Conservation (phyloP, 2,329 filamentous ascomycete genomes). For the Paecilomyces formosus region DNA sequence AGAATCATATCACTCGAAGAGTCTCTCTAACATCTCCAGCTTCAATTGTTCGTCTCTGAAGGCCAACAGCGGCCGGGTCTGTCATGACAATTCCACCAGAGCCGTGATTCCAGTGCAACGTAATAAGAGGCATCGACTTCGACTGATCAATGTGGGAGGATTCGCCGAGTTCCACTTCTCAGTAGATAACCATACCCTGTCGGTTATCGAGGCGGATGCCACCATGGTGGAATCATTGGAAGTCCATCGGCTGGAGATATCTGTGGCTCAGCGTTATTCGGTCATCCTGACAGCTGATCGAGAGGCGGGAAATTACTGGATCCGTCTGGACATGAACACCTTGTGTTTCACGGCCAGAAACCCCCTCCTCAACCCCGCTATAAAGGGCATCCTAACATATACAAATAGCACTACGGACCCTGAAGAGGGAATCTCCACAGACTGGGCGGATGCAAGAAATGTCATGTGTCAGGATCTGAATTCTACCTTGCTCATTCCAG, state of each 20-base stretch:
- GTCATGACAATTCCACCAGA: conserved; percentile 7
- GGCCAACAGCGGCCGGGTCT: neutral
- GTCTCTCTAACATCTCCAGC: neutral
- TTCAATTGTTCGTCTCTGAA: conserved; percentile 10
- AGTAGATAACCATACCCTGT: conserved; percentile 8
- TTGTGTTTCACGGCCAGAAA: conserved; percentile 3
- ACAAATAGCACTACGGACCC: neutral
- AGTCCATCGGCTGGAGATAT: conserved; percentile 1
- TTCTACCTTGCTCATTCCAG: conserved; percentile 2
- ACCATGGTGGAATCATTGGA: conserved; percentile 5
- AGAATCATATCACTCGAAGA: neutral
- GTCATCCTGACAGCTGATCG: conserved; percentile 39
- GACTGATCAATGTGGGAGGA: conserved; percentile 9
- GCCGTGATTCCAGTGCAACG: conserved; percentile 8
- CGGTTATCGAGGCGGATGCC: conserved; percentile 4
- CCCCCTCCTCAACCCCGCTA: conserved; percentile 3
- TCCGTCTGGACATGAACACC: conserved; percentile 11
- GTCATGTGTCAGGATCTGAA: conserved; percentile 5
- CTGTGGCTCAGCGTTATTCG: conserved; percentile 26
- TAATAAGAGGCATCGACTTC: conserved; percentile 4
- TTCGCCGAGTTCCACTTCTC: conserved; percentile 16
- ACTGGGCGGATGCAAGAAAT: conserved; percentile 3
- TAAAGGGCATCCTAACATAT: conserved; percentile 6
- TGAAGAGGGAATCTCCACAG: neutral
- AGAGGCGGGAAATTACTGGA: conserved; percentile 35